Evolutionary conservation across 176 grass and related monocot genomes (phyloP), one percentile per base, ranked within the genome.

Genomic region (Coix lacrymajobi): DNA sequence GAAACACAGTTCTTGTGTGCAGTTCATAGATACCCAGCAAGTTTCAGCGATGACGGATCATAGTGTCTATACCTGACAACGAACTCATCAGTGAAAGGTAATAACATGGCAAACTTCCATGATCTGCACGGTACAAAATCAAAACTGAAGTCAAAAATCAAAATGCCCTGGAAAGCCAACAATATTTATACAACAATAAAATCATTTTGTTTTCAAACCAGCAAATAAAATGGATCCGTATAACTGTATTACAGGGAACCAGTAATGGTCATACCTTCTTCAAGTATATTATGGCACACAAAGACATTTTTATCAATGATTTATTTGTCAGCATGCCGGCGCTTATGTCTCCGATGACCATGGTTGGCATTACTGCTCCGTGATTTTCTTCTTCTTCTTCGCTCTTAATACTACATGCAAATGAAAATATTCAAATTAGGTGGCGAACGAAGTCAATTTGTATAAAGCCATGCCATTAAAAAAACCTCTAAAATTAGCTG

Each of bases 301-400:
- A 13, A 83, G 62, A 54, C n/a, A 76, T 25, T 34, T 76, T 45
- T 36, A 49, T 43, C 11, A 43, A 33, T 66, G 36, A n/a, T 88
- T 73, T 90, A 87, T 46, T 95, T 93, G 22, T 95, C 91, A 71
- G 84, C 89, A 78, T 95, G 90, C 25, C 89, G 79, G 16, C 91
- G 88, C 69, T 95, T 98, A 71, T 92, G 91, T 65, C 85, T 84
- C 58, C 89, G 57, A 66, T 75, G 85, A 40, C 71, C 85, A 81
- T 71, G 91, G 63, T 91, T 88, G 51, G 77, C 80, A 87, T 92
- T 79, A 29, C 63, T 63, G 77, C 33, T 92, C 19, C 41, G 79
- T 60, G 73, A 51, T 62, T 84, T 83, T 93, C 82, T 83, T 93
- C 82, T 83, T 96, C 71, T 78, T 41, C 83, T 90, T 93, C n/a